Conservation (phyloP, 495 filamentous ascomycete species). For the Melanomma pulvis-pyrius region DNA sequence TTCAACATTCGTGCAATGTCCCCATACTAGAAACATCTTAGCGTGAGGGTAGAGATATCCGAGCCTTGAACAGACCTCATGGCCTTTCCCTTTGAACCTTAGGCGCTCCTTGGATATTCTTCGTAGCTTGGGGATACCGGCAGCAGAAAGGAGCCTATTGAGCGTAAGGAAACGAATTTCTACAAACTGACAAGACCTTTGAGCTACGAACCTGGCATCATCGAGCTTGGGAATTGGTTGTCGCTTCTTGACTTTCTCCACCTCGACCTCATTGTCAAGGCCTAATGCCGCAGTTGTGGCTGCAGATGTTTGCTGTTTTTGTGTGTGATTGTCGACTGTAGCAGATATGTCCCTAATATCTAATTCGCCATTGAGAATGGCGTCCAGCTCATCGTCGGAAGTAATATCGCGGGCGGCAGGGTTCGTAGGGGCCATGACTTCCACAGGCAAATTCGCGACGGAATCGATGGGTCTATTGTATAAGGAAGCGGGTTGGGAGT, state of each 20-base stretch:
- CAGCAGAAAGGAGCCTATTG: constrained; percentile 6
- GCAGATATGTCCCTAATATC: constrained; percentile 54
- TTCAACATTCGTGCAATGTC: constrained; percentile 81
- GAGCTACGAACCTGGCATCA: constrained; percentile 63
- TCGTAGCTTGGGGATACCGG: constrained; percentile 82
- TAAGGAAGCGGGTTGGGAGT: background rate
- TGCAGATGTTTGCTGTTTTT: constrained; percentile 29
- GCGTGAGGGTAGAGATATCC: background rate
- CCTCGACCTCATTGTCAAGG: constrained; percentile 83
- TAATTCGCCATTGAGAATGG: constrained; percentile 65
- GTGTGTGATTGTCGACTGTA: constrained; percentile 36
- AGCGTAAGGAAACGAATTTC: background rate
- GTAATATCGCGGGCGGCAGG: background rate
- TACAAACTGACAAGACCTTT: background rate
- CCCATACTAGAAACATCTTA: constrained; percentile 63
- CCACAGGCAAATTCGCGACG: background rate
- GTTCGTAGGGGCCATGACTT: constrained; percentile 13
- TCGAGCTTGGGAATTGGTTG: constrained; percentile 82
- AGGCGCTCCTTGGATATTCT: constrained; percentile 69
- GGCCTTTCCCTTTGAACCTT: constrained; percentile 87
- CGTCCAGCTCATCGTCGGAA: constrained; percentile 52
- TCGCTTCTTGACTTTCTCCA: constrained; percentile 65
- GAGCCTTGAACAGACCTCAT: constrained; percentile 64
- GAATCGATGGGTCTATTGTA: background rate
- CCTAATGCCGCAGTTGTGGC: constrained; percentile 54